phyloP scores from a whole-genome alignment of 768 basidiomycete genomes.

The Boletus subparvulus region DNA sequence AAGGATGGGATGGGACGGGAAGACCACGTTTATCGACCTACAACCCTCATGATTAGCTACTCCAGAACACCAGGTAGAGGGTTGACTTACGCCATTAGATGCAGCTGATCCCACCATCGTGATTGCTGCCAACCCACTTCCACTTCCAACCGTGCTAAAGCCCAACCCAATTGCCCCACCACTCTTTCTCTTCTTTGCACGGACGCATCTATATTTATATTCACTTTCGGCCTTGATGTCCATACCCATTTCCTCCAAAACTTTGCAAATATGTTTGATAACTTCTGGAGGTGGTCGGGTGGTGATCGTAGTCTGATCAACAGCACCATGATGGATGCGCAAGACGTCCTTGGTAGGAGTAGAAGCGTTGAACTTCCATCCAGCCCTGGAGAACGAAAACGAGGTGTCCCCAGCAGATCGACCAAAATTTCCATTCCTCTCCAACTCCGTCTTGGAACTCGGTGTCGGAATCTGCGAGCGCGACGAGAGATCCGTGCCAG shows the following conservation, averaged over 20 bases:
- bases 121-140: constrained; percentile 64
- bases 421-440: constrained; percentile 20
- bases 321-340: constrained; percentile 87
- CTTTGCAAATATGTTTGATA: constrained; percentile 77
- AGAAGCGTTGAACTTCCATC: constrained; percentile 34
- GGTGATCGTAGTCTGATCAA: constrained; percentile 88
- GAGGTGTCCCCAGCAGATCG: constrained; percentile 32
- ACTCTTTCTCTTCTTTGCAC: constrained; percentile 70
- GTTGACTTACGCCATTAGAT: constrained; percentile 73
- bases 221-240: constrained; percentile 87
- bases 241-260: constrained; percentile 86
- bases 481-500: constrained; percentile 26
- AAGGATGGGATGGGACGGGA: constrained; percentile 76
- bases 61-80: not conserved
- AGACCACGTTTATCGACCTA: constrained; percentile 90
- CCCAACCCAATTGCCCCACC: constrained; percentile 43
- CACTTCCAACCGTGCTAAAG: constrained; percentile 38
- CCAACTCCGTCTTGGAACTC: constrained; percentile 24
- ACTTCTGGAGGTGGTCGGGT: constrained; percentile 82
- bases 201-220: constrained; percentile 84
- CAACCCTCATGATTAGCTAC: constrained; percentile 5
- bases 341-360: constrained; percentile 48
- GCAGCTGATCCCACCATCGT: constrained; percentile 80
- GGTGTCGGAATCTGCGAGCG: constrained; percentile 33
- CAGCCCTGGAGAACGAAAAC: constrained; percentile 41